Base-by-base conservation (phyloP, 164 flowering plant genomes). In the Stephania yunnanensis region DNA sequence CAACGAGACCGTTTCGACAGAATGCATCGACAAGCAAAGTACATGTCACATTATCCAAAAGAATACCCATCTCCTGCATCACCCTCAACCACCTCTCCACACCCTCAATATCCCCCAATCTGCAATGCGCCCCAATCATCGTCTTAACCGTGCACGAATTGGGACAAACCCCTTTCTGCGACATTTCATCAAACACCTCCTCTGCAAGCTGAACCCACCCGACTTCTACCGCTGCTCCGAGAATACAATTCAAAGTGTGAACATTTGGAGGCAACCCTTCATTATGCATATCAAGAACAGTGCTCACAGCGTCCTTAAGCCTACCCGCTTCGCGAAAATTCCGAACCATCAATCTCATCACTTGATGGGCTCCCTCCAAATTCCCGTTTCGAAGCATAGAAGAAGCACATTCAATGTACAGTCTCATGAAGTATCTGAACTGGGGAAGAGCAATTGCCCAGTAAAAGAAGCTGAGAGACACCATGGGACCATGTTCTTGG, bases 151-250 rank as follows among this genome's bases (percentile, higher is more conserved):
- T 89, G 42, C 69, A 80, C 64, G 81, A 65, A 85, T 93, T 85
- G 2, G 91, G 91, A 64, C 53, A 71, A 11, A 87, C 91, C 50
- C 93, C 97, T 86, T 92, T 91, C 11, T 68, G 78, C 75, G 74
- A 79, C 97, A 95, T 91, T 88, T 95, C 97, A 71, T 84, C 89
- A 61, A 95, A 91, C 91, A 86, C 83, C 1, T 88, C 75, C 83
- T 87, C 89, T n/a, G 92, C 94, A 63, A 85, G 68, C 17, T 86
- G 87, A 66, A 86, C 48, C 78, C 71, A 74, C n/a, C 94, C 89
- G 79, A 75, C 76, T 29, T 87, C 90, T 7, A 74, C 77, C 0
- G 85, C 84, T 52, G 83, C 71, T 63, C 76, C 55, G 5, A 92
- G 19, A 36, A 83, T 80, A 61, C 73, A 85, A 81, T 93, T 95